Evolutionary conservation across 768 basidiomycete genomes (phyloP).

Genomic region (Leccinum imitatum): DNA sequence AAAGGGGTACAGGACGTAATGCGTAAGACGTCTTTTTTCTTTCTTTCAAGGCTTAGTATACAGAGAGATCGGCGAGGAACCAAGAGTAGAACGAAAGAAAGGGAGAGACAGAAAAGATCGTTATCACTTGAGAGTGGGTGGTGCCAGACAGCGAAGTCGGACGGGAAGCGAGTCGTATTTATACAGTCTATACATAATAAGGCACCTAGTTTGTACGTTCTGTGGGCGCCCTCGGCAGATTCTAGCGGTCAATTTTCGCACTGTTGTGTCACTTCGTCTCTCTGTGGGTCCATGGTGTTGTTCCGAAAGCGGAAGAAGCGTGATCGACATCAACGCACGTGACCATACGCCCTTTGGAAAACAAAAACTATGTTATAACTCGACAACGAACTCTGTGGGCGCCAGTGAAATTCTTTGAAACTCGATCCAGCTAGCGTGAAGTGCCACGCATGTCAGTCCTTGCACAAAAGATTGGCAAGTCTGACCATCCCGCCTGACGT

Average conservation of each 20-base stretch:
- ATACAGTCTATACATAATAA: conserved; percentile 8
- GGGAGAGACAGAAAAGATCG: neutral
- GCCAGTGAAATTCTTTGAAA: conserved; percentile 2
- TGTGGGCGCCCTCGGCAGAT: neutral
- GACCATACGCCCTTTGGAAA: conserved; percentile 4
- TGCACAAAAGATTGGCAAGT: conserved; percentile 52
- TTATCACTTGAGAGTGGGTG: conserved; percentile 8
- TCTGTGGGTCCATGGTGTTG: conserved; percentile 22
- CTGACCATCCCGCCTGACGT: neutral
- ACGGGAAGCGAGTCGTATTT: conserved; percentile 11
- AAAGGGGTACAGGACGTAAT: neutral
- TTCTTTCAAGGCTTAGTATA: neutral
- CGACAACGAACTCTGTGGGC: conserved; percentile 13
- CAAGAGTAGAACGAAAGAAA: neutral
- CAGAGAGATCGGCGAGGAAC: neutral
- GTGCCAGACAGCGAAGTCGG: conserved; percentile 17
- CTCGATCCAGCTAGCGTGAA: neutral
- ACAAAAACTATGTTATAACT: conserved; percentile 12
- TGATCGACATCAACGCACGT: conserved; percentile 25
- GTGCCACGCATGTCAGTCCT: conserved; percentile 22
- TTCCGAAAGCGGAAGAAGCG: conserved; percentile 14
- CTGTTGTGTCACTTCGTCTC: neutral
- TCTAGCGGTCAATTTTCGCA: neutral
- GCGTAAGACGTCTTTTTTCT: neutral
- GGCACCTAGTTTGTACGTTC: conserved; percentile 12